Conservation (phyloP, 129 eudicot genomes). For the Tagetes erecta region DNA sequence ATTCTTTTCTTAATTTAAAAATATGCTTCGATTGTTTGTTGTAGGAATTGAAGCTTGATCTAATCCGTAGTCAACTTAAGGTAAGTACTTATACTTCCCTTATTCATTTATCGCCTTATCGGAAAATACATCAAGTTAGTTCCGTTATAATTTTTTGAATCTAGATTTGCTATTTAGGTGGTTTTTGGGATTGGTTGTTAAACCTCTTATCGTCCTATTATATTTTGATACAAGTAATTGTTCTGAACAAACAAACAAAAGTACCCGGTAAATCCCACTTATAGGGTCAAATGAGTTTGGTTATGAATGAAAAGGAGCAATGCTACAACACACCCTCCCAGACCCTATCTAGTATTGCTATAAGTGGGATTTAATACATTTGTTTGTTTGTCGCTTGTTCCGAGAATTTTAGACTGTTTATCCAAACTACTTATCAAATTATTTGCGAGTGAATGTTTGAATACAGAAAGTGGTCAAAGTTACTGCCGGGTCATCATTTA, state of each 20-base stretch:
- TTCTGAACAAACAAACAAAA: background rate
- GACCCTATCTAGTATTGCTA: too few relatives aligned
- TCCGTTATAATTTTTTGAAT: background rate
- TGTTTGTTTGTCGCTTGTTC: too few relatives aligned
- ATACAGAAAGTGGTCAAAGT: background rate
- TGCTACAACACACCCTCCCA: too few relatives aligned
- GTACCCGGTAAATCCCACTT: too few relatives aligned
- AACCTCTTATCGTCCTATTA: background rate
- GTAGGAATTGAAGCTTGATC: conserved; percentile 77
- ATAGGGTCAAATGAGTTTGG: too few relatives aligned
- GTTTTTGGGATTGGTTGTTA: background rate
- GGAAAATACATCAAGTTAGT: conserved; percentile 7
- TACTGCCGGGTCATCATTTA: background rate
- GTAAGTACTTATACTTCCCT: conserved; percentile 34
- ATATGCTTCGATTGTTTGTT: conserved; percentile 28
- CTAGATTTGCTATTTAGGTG: background rate
- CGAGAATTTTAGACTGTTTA: background rate
- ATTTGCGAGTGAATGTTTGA: background rate
- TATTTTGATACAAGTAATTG: background rate
- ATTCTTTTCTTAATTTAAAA: background rate
- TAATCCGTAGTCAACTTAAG: conserved; percentile 75
- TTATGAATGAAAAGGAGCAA: too few relatives aligned
- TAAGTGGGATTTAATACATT: too few relatives aligned
- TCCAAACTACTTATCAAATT: background rate
- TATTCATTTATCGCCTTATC: background rate